phyloP scores from a whole-genome alignment of 148 eudicot genomes.

The Rhododendron ovatum region DNA sequence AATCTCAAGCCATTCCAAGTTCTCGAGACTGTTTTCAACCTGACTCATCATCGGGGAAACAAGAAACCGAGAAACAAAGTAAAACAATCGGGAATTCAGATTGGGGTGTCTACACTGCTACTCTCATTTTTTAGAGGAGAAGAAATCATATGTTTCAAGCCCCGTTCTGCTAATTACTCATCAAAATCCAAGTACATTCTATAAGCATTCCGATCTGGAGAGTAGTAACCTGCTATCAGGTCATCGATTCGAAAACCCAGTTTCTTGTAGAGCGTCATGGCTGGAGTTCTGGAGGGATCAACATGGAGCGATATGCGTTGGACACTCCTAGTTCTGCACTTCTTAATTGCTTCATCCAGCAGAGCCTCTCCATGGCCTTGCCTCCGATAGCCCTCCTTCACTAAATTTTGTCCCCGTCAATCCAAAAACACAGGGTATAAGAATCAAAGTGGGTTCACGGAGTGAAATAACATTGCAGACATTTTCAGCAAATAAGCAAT shows the following conservation, averaged over 20 bases:
- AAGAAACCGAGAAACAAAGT: too few species aligned
- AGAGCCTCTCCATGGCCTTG: conserved; percentile 77
- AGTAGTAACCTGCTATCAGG: conserved; percentile 66
- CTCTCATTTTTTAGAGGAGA: neutral
- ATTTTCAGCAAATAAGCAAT: neutral
- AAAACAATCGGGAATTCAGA: too few species aligned
- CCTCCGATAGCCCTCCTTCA: conserved; percentile 69
- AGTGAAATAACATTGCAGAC: neutral
- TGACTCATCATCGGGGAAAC: too few species aligned
- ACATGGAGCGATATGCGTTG: conserved; percentile 81
- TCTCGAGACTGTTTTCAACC: too few species aligned
- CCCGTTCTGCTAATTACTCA: conserved; percentile 11
- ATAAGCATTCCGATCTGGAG: conserved; percentile 71
- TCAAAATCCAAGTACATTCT: conserved; percentile 78
- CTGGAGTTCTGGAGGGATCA: conserved; percentile 71
- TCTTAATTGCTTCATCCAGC: conserved; percentile 63
- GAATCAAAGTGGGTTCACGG: neutral
- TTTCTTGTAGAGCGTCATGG: conserved; percentile 69
- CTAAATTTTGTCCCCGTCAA: conserved; percentile 21
- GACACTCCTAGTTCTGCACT: conserved; percentile 55
- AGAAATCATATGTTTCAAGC: neutral
- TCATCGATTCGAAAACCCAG: conserved; percentile 66
- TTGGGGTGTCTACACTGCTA: too few species aligned
- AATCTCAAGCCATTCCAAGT: too few species aligned
- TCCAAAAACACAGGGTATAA: neutral